Evolutionary conservation across 257 asterid species (phyloP).

Genomic region (Solanum appendiculatum): DNA sequence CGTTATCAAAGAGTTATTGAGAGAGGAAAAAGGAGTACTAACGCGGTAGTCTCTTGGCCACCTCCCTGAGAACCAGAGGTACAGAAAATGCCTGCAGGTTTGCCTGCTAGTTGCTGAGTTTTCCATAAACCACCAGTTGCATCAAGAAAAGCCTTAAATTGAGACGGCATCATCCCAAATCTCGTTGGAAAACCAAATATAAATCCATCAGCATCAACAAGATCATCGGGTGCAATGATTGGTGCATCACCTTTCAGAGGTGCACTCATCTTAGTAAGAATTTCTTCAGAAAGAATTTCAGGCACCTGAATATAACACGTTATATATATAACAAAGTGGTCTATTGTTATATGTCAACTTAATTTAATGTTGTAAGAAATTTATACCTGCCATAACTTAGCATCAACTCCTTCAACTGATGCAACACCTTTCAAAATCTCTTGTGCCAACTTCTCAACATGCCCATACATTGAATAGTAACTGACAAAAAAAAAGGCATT

Average conservation of each 20-base stretch:
- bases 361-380: too few species aligned
- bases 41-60: too few species aligned
- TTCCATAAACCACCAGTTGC: too few species aligned
- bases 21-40: too few species aligned
- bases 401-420: slow-evolving; percentile 63
- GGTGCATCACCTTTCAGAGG: slow-evolving; percentile 34
- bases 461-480: slow-evolving; percentile 65
- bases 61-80: too few species aligned
- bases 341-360: too few species aligned
- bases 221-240: slow-evolving; percentile 23
- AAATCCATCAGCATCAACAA: slow-evolving; percentile 42
- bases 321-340: too few species aligned
- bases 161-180: slow-evolving; percentile 22
- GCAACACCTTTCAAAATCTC: slow-evolving; percentile 75
- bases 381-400: slow-evolving; percentile 50
- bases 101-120: too few species aligned
- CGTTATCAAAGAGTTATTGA: too few species aligned
- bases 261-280: slow-evolving; percentile 37
- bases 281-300: slow-evolving; percentile 30
- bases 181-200: slow-evolving; percentile 44
- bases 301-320: slow-evolving; percentile 16
- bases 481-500: neutral
- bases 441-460: slow-evolving; percentile 53
- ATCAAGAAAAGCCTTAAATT: too few species aligned
- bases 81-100: too few species aligned